Conservation (phyloP, 2,329 filamentous ascomycete species). For the Cladobotryum protrusum region DNA sequence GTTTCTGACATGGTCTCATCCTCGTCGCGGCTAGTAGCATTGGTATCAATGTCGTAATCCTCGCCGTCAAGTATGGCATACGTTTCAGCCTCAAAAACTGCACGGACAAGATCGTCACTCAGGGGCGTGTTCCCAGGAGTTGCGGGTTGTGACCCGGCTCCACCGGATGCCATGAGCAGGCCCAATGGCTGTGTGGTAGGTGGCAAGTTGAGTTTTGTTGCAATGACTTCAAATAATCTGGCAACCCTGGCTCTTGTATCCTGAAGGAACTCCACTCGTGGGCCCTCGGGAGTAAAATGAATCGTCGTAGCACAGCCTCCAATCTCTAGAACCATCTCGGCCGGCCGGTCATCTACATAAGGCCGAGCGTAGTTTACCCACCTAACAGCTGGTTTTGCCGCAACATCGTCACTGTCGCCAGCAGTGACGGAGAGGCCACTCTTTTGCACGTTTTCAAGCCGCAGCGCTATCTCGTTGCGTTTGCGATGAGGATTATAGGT, state of each 20-base stretch:
- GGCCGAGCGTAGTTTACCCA: slow-evolving; percentile 79
- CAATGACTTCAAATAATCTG: slow-evolving; percentile 72
- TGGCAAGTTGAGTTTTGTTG: slow-evolving; percentile 69
- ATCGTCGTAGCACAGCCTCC: slow-evolving; percentile 58
- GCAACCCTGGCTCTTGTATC: slow-evolving; percentile 64
- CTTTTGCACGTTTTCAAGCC: slow-evolving; percentile 82
- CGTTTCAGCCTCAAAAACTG: slow-evolving; percentile 55
- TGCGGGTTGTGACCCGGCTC: slow-evolving; percentile 52
- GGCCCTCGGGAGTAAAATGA: slow-evolving; percentile 34
- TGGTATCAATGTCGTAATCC: slow-evolving; percentile 25
- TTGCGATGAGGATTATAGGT: slow-evolving; percentile 65
- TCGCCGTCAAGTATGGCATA: slow-evolving; percentile 54
- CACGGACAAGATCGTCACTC: slow-evolving; percentile 63
- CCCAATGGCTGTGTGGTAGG: slow-evolving; percentile 54
- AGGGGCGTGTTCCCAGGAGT: slow-evolving; percentile 64
- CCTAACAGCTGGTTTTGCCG: slow-evolving; percentile 23
- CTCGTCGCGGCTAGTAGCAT: slow-evolving; percentile 4
- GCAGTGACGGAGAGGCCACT: slow-evolving; percentile 65
- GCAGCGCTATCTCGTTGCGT: slow-evolving; percentile 68
- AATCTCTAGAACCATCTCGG: slow-evolving; percentile 76
- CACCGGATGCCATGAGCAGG: slow-evolving; percentile 60
- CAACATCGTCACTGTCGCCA: slow-evolving; percentile 31
- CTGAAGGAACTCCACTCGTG: slow-evolving; percentile 66
- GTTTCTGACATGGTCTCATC: slow-evolving; percentile 23
- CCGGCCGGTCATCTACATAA: slow-evolving; percentile 68